Conservation (phyloP, 345 rosid species). For the Aquilaria sinensis region DNA sequence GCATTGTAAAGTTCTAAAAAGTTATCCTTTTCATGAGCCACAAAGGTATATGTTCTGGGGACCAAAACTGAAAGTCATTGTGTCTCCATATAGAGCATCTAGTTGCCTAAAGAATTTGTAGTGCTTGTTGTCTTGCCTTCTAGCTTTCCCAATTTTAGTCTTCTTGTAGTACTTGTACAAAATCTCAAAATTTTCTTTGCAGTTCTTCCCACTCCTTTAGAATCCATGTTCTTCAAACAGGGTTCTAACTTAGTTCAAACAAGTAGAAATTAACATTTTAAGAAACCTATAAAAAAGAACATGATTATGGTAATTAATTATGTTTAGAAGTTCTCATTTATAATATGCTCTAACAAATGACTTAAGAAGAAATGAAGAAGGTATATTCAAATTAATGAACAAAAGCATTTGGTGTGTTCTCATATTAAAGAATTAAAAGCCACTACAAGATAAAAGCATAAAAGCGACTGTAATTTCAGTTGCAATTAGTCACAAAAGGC, state of each 20-base stretch:
- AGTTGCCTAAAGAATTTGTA: conserved; percentile 94
- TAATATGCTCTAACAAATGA: no score
- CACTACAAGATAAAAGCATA: no score
- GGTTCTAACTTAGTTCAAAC: conserved; percentile 36
- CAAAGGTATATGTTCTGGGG: conserved; percentile 41
- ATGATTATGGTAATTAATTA: background rate
- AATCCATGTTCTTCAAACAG: conserved; percentile 95
- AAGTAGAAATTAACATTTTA: background rate
- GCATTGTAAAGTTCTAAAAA: conserved; percentile 19
- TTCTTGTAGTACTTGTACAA: conserved; percentile 96
- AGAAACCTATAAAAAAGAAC: background rate
- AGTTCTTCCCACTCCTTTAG: conserved; percentile 93
- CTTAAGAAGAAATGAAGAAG: background rate
- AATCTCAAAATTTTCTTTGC: conserved; percentile 97
- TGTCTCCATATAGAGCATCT: conserved; percentile 88
- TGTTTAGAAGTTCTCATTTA: no score
- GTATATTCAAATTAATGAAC: no score
- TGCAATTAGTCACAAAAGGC: no score
- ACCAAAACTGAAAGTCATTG: conserved; percentile 33
- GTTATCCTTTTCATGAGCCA: conserved; percentile 29
- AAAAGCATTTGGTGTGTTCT: conserved; percentile 3
- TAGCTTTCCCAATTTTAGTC: conserved; percentile 96
- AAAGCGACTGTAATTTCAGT: no score
- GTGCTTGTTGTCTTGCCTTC: conserved; percentile 97
- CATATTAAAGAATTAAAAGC: background rate